Evolutionary conservation across 2,329 filamentous ascomycete species (phyloP).

Genomic region (Zymoseptoria tritici): DNA sequence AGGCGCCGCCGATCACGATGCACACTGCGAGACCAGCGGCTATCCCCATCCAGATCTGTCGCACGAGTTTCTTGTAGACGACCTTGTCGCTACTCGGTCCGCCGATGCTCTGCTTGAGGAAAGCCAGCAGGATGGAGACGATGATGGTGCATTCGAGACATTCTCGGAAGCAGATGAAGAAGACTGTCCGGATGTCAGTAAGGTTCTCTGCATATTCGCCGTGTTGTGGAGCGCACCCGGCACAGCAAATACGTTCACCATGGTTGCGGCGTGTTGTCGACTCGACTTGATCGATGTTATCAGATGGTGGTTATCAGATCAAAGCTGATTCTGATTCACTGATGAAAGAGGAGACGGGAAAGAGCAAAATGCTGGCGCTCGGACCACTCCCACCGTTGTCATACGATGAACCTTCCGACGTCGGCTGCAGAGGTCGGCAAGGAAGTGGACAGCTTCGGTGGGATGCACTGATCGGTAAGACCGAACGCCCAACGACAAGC

Average conservation of each 20-base stretch:
- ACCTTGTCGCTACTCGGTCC: constrained; percentile 50
- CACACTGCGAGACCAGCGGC: constrained; percentile 56
- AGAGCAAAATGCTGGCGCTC: too few relatives aligned
- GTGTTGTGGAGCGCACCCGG: constrained; percentile 40
- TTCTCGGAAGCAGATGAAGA: constrained; percentile 87
- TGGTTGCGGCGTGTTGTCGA: constrained; percentile 37
- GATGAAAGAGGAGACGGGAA: not conserved
- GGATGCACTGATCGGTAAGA: not conserved
- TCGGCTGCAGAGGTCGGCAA: not conserved
- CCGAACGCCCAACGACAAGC: not conserved
- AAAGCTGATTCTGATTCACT: not conserved
- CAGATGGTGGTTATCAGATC: not conserved
- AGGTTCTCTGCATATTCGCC: not conserved
- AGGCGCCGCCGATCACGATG: constrained; percentile 55
- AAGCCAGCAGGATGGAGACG: constrained; percentile 77
- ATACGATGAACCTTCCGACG: not conserved
- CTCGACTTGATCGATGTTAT: not conserved
- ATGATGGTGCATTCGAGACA: constrained; percentile 76
- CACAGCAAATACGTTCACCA: constrained; percentile 65
- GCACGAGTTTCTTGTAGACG: constrained; percentile 50
- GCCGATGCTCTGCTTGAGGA: constrained; percentile 72
- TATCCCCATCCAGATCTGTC: constrained; percentile 62
- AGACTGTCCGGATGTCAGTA: constrained; percentile 44
- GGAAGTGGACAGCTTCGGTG: not conserved
- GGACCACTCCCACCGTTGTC: not conserved